These are phyloP conservation scores for Tricholoma matsutake DNA, from an alignment of 768 basidiomycete species.

Conservation along the genomic window DNA sequence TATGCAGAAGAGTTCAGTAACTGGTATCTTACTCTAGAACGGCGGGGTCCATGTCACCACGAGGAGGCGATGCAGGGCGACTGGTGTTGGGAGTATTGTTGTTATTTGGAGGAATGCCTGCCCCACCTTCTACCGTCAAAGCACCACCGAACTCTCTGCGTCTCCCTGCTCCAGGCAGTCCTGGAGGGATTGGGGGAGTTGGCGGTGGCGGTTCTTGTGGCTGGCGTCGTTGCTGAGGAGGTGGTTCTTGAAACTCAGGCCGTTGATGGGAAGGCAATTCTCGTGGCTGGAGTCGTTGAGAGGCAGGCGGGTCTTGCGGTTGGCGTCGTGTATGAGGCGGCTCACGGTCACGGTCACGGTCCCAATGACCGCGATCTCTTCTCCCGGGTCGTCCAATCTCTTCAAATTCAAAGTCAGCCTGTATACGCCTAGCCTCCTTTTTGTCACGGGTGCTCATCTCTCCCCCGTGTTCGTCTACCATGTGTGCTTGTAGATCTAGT, in stretches of 20 bases:
- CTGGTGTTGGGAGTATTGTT: conserved; percentile 24
- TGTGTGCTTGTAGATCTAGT: conserved; percentile 89
- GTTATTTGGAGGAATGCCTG: conserved; percentile 16
- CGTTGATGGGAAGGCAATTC: conserved; percentile 41
- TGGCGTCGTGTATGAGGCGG: conserved; percentile 29
- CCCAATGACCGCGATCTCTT: conserved; percentile 41
- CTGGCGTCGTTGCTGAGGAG: conserved; percentile 26
- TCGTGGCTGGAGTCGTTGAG: conserved; percentile 17
- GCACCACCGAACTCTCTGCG: conserved; percentile 60
- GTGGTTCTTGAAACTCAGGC: conserved; percentile 25
- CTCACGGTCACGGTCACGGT: conserved; percentile 43
- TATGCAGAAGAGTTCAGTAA: not conserved
- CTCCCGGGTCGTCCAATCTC: conserved; percentile 40
- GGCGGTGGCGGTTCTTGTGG: conserved; percentile 14
- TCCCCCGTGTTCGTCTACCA: conserved; percentile 78
- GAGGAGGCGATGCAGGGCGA: conserved; percentile 38
- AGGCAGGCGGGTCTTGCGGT: conserved; percentile 29
- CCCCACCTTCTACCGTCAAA: conserved; percentile 40
- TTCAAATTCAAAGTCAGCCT: conserved; percentile 69
- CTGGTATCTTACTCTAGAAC: conserved; percentile 46
- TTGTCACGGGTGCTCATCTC: conserved; percentile 70
- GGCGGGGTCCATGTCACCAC: conserved; percentile 50
- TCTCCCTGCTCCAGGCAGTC: conserved; percentile 34
- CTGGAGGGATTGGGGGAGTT: not conserved
- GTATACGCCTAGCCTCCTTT: conserved; percentile 64